A percentile compares a stretch with the other conserved stretches of the same genome.
Conservation (phyloP, 345 rosid genomes). For the Dipteronia dyeriana region DNA sequence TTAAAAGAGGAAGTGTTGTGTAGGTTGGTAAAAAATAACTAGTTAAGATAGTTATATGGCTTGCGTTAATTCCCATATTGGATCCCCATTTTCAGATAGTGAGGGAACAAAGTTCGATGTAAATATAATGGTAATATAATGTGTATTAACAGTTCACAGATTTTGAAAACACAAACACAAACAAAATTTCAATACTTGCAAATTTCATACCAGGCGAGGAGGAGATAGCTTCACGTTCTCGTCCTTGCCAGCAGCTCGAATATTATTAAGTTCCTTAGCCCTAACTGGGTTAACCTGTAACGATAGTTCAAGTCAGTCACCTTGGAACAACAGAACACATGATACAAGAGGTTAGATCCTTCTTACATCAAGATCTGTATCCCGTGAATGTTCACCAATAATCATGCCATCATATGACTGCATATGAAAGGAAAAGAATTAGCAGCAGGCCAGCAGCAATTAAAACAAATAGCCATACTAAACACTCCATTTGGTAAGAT, state of each 20-base stretch:
- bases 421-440: conserved; percentile 22
- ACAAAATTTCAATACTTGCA: not conserved
- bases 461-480: not conserved
- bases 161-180: conserved; percentile 2
- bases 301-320: conserved; percentile 22
- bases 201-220: conserved; percentile 71
- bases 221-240: conserved; percentile 93
- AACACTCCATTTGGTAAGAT: not conserved
- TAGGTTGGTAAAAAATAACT: not conserved
- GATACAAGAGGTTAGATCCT: conserved; percentile 11
- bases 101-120: no score
- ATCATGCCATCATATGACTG: conserved; percentile 99
- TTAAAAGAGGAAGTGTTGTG: not conserved
- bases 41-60: not conserved
- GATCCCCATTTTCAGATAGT: not conserved
- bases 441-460: conserved; percentile 19
- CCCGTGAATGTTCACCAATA: conserved; percentile 96
- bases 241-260: conserved; percentile 84
- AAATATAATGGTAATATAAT: not conserved
- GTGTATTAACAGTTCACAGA: not conserved
- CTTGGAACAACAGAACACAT: conserved; percentile 7
- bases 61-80: not conserved
- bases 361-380: conserved; percentile 94
- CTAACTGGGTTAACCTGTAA: conserved; percentile 85
- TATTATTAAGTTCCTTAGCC: conserved; percentile 76